These are phyloP conservation scores for Suillus plorans DNA, from an alignment of 768 basidiomycete genomes.

Conservation along the genomic window DNA sequence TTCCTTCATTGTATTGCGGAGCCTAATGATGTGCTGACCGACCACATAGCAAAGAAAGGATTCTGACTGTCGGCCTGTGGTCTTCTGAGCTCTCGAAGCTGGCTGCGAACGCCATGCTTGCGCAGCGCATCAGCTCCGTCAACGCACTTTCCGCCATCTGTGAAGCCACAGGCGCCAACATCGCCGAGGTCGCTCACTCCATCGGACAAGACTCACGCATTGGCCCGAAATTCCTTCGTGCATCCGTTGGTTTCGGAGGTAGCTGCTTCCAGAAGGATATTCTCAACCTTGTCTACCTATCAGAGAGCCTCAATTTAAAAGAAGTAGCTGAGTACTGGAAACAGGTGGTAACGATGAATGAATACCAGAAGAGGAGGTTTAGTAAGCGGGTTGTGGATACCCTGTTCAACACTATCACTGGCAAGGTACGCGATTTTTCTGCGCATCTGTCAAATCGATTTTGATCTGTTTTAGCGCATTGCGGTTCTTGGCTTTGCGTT, in stretches of 20 bases:
- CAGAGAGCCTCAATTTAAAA: constrained; percentile 90
- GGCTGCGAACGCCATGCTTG: constrained; percentile 99
- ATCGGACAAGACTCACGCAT: constrained; percentile 92
- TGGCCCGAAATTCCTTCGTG: constrained; percentile 93
- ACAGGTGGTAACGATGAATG: constrained; percentile 97
- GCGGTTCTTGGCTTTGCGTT: constrained; percentile 98
- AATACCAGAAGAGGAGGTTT: constrained; percentile 96
- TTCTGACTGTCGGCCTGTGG: constrained; percentile 96
- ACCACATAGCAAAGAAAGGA: constrained; percentile 56
- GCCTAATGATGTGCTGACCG: constrained; percentile 8
- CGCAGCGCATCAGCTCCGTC: constrained; percentile 97
- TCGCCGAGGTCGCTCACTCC: constrained; percentile 95
- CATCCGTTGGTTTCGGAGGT: constrained; percentile 95
- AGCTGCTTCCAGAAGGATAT: constrained; percentile 99
- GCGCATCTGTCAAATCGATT: background rate
- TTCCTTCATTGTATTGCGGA: constrained; percentile 17
- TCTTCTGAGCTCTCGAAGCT: constrained; percentile 98
- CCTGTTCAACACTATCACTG: constrained; percentile 97
- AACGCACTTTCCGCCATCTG: constrained; percentile 98
- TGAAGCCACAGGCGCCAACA: constrained; percentile 97
- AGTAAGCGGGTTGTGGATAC: constrained; percentile 95
- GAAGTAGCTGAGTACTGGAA: constrained; percentile 98
- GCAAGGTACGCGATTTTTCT: constrained; percentile 60
- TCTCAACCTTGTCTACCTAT: constrained; percentile 96
- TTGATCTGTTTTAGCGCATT: constrained; percentile 58